Conservation (phyloP, 2,329 filamentous ascomycete species). For the Pseudogymnoascus sp. region DNA sequence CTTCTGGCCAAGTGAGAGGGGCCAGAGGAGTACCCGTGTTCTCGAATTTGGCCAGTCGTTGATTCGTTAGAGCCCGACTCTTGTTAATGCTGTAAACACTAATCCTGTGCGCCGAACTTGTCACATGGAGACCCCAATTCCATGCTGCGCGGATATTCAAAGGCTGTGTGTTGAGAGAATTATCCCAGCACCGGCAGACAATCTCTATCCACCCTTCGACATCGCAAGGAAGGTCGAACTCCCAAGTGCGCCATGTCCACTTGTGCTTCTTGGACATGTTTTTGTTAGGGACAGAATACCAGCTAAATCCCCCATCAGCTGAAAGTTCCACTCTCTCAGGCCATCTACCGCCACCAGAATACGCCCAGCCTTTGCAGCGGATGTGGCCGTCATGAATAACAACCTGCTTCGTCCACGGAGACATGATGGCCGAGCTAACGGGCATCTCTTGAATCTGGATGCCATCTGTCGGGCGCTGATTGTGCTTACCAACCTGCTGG, state of each 20-base stretch:
- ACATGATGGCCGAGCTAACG: constrained; percentile 60
- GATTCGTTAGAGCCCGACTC: constrained; percentile 39
- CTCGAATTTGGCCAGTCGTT: constrained; percentile 45
- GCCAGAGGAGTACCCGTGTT: constrained; percentile 39
- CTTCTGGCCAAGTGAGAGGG: constrained; percentile 40
- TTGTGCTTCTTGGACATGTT: constrained; percentile 56
- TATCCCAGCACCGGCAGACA: constrained; percentile 54
- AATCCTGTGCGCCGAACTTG: constrained; percentile 53
- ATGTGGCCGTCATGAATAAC: constrained; percentile 24
- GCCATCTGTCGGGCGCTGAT: constrained; percentile 58
- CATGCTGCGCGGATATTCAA: constrained; percentile 46
- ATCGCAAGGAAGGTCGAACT: constrained; percentile 54
- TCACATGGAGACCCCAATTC: constrained; percentile 63
- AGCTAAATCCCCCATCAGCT: constrained; percentile 54
- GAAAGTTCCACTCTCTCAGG: constrained; percentile 63
- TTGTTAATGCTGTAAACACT: constrained; percentile 57
- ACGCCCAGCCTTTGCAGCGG: constrained; percentile 55
- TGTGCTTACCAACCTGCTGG: constrained; percentile 62
- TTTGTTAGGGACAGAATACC: constrained; percentile 57
- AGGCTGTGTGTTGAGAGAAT: constrained; percentile 54
- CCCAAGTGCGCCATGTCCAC: constrained; percentile 60
- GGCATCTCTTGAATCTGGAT: constrained; percentile 65
- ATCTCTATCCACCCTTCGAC: constrained; percentile 56
- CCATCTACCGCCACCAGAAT: constrained; percentile 58
- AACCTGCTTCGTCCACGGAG: constrained; percentile 38